Conservation (phyloP, 2,329 filamentous ascomycete genomes). For the Aurifilum marmelostoma region DNA sequence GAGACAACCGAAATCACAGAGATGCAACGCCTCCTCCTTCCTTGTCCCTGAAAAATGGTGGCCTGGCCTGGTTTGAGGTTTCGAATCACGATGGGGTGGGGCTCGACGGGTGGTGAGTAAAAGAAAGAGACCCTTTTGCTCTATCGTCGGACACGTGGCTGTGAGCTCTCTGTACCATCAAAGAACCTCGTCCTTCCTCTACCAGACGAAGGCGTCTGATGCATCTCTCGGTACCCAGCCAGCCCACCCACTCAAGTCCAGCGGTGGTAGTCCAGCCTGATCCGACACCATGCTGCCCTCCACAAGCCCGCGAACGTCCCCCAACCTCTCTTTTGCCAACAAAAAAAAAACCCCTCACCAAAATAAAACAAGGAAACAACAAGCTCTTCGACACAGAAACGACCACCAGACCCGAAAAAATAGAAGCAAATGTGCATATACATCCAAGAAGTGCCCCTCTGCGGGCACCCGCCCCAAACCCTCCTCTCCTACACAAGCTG, state of each 20-base stretch:
- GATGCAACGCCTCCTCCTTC: not conserved
- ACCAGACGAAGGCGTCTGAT: not conserved
- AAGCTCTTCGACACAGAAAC: not conserved
- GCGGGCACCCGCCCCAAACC: conserved; percentile 30
- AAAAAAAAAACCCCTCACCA: not conserved
- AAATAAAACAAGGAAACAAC: not conserved
- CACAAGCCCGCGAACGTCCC: not conserved
- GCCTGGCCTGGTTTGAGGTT: not conserved
- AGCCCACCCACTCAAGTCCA: not conserved
- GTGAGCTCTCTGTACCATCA: not conserved
- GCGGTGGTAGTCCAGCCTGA: too few relatives aligned
- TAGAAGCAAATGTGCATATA: conserved; percentile 36
- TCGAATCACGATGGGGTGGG: not conserved
- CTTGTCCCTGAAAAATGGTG: not conserved
- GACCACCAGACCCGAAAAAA: too few relatives aligned
- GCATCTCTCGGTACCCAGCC: not conserved
- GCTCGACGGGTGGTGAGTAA: not conserved
- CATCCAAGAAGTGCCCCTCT: conserved; percentile 32
- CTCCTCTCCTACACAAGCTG: conserved; percentile 34
- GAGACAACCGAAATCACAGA: not conserved
- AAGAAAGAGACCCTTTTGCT: not conserved
- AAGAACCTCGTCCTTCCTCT: not conserved
- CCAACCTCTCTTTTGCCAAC: too few relatives aligned
- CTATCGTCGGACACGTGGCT: not conserved
- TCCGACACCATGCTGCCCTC: not conserved